Conservation (phyloP, 1,284 basidiomycete species). For the Psilocybe mexicana region DNA sequence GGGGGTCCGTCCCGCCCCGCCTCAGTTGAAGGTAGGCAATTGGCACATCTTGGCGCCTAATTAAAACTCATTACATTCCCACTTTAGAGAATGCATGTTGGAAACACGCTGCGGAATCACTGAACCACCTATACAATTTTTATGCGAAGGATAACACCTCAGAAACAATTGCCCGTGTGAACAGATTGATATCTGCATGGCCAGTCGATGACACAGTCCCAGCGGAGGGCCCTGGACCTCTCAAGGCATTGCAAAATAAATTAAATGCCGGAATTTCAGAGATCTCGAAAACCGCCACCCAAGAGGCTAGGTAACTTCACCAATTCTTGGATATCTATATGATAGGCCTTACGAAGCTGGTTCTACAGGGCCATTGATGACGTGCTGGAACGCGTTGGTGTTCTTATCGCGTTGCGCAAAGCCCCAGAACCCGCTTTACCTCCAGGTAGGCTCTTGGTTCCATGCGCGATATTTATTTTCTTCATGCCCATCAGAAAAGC, state of each 20-base stretch:
- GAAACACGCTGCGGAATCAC: constrained; percentile 60
- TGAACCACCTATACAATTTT: constrained; percentile 54
- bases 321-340: constrained; percentile 7
- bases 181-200: constrained; percentile 69
- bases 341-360: constrained; percentile 4
- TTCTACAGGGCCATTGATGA: constrained; percentile 62
- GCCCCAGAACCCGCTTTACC: constrained; percentile 56
- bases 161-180: constrained; percentile 69
- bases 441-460: constrained; percentile 45
- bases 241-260: constrained; percentile 65
- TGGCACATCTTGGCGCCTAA: constrained; percentile 12
- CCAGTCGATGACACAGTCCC: constrained; percentile 68
- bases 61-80: constrained; percentile 16
- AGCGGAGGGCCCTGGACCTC: constrained; percentile 62
- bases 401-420: constrained; percentile 70
- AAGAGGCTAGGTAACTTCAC: constrained; percentile 60
- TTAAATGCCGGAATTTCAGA: constrained; percentile 60
- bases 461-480: not conserved
- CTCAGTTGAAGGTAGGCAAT: constrained; percentile 55
- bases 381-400: constrained; percentile 64
- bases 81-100: constrained; percentile 67
- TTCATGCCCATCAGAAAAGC: constrained; percentile 52
- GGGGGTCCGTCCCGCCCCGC: constrained; percentile 52
- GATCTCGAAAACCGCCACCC: constrained; percentile 57
- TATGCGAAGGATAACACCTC: constrained; percentile 49